Base-by-base conservation (phyloP, 2,329 filamentous ascomycete species). In the Grosmannia penicillata region DNA sequence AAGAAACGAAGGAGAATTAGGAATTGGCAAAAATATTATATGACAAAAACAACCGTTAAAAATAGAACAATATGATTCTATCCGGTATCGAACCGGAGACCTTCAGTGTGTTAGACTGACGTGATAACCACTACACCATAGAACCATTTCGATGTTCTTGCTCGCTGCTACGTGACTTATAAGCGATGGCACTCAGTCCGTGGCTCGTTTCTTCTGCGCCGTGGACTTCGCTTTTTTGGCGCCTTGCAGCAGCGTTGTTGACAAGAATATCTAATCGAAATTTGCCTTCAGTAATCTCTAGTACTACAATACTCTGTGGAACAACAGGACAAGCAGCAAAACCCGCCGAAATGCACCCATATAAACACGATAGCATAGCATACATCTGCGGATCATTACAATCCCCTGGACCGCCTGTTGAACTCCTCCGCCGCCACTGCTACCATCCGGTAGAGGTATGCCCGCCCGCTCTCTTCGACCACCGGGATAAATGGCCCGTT, bases 401-500 rank as follows among this genome's bases (percentile, higher is more conserved):
- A 34, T 1, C 42, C 46, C 25, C 37, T 30, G 4, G 46, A 79
- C 46, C 72, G 62, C 42, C 72, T 64, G 50, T 80, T 80, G 43
- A 77, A 80, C 59, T 79, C 75, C 50, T 75, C 72, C 32, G 78
- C 75, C 2, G 75, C 75, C 2, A 80, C 61, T 0, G 70, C 74
- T 42, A 80, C 66, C 68, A 77, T 78, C 48, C 63, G 63, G 55
- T 80, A 80, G 45, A 80, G 50, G 51, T 76, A 80, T 2, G 68
- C 64, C 30, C 75, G 59, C 23, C 72, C 68, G 39, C 78, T 82
- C 58, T 95, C 89, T 51, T 94, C 86, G n/a, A 77, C 79, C 6
- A 96, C 82, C 0, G 91, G 91, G 7, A 98, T 78, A 53, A 96
- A 98, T 3, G 91, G 91, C 1, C 91, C 91, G 54, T 94, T 94